Percentiles rank a stretch among this genome's conserved stretches.
phyloP scores from a whole-genome alignment of 2,329 filamentous ascomycete genomes.

The Albophoma yamanashiensis region DNA sequence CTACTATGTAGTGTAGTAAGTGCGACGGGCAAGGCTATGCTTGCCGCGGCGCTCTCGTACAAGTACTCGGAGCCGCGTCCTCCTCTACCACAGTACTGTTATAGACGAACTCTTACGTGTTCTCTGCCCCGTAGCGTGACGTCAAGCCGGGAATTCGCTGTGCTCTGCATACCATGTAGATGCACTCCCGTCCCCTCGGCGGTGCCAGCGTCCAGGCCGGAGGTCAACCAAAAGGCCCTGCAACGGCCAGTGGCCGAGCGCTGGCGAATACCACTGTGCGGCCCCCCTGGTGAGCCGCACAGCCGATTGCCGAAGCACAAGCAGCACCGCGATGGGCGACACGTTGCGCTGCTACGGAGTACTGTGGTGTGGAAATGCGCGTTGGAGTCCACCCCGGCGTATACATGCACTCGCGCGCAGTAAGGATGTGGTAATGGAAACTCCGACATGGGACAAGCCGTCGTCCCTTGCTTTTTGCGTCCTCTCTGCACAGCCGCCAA shows the following conservation, averaged over 20 bases:
- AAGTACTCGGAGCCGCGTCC: no score
- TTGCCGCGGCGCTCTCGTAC: no score
- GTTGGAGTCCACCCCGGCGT: not conserved
- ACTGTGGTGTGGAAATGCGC: not conserved
- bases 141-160: not conserved
- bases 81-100: no score
- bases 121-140: not conserved
- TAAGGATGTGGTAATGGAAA: slow-evolving; percentile 8
- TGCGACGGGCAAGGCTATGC: no score
- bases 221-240: not conserved
- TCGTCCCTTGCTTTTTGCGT: not conserved
- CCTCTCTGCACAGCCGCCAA: not conserved
- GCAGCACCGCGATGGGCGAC: not conserved
- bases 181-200: not conserved
- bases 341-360: not conserved
- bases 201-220: not conserved
- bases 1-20: no score
- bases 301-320: not conserved
- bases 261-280: not conserved
- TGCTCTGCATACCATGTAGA: not conserved
- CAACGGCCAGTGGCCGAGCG: not conserved
- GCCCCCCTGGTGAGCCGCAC: not conserved
- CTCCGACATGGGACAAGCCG: not conserved
- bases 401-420: no score
- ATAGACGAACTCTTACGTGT: no score